phyloP scores from a whole-genome alignment of 1,139 yeast genomes.

The Lizanozyma gosingica region DNA sequence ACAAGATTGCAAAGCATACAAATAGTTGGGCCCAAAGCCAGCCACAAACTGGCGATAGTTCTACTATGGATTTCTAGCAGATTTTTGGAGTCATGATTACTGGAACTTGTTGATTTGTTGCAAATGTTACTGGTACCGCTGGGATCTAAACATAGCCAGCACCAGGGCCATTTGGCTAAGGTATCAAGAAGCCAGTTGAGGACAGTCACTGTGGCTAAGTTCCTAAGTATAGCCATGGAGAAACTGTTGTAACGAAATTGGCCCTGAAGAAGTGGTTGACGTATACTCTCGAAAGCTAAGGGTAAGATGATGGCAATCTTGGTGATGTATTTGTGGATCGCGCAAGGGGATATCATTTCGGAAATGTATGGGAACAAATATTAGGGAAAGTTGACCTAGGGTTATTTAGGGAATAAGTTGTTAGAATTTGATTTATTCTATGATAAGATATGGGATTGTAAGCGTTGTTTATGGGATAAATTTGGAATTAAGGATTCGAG shows the following conservation, averaged over 20 bases:
- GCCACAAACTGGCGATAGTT: neutral
- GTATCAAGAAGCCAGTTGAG: neutral
- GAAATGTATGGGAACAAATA: no score
- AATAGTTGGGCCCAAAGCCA: neutral
- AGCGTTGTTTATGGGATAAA: no score
- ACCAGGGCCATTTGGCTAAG: neutral
- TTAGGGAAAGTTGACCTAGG: no score
- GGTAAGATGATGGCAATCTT: neutral
- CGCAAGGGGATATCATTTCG: neutral
- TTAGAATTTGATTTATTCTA: no score
- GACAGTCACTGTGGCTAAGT: neutral
- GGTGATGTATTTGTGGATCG: neutral
- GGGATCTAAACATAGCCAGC: neutral
- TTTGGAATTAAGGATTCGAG: no score
- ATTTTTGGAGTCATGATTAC: no score
- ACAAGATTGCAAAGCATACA: neutral
- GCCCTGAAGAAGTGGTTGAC: neutral
- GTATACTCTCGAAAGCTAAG: neutral
- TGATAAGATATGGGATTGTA: no score
- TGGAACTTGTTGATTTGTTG: no score
- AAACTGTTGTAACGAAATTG: neutral
- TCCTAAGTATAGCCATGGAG: neutral
- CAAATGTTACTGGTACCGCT: neutral
- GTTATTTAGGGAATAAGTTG: no score
- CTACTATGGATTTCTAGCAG: no score